These are phyloP conservation scores for Beta lomatogona DNA, from an alignment of 179 eudicot species.

Conservation along the genomic window DNA sequence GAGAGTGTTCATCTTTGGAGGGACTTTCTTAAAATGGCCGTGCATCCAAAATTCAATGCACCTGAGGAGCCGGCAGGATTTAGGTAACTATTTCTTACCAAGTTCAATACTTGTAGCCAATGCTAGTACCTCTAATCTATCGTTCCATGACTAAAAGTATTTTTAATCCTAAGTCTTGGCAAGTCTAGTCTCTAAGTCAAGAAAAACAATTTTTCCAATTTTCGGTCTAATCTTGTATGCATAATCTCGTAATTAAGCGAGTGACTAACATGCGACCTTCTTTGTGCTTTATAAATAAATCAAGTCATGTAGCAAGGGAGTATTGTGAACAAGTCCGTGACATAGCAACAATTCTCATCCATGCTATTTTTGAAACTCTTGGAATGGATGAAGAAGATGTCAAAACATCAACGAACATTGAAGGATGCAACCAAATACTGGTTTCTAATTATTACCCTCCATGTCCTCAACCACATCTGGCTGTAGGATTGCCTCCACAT, in stretches of 20 bases:
- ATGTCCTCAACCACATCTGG: conserved; percentile 59
- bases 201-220: too few relatives aligned
- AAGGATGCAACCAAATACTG: conserved; percentile 40
- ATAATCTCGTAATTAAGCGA: too few relatives aligned
- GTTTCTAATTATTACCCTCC: conserved; percentile 50
- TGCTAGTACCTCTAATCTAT: neutral
- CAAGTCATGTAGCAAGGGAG: conserved; percentile 41
- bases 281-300: neutral
- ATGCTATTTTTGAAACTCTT: conserved; percentile 47
- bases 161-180: neutral
- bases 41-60: conserved; percentile 19
- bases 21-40: neutral
- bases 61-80: conserved; percentile 21
- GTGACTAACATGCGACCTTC: too few relatives aligned
- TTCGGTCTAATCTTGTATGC: too few relatives aligned
- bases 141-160: neutral
- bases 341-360: conserved; percentile 36
- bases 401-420: conserved; percentile 32
- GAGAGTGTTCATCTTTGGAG: conserved; percentile 10
- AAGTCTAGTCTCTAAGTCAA: too few relatives aligned
- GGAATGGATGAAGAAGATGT: conserved; percentile 45
- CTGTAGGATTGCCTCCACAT: conserved; percentile 61
- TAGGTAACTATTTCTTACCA: neutral
- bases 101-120: too few relatives aligned
- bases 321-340: conserved; percentile 34